phyloP scores from a whole-genome alignment of 2,329 filamentous ascomycete species.

The Furcasterigmium sp. region DNA sequence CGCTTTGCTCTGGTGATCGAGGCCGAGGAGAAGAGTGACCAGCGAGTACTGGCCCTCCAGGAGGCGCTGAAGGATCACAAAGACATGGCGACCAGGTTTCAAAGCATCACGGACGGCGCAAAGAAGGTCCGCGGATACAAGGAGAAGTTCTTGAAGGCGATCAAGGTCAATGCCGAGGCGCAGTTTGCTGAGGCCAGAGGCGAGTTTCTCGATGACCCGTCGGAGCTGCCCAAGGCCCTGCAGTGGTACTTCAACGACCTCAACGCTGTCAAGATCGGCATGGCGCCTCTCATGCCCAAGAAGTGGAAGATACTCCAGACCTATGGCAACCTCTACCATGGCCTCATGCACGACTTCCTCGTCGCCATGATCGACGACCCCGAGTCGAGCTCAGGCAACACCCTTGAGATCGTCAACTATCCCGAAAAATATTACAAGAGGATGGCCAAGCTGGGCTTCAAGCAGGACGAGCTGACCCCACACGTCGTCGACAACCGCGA shows the following conservation, averaged over 20 bases:
- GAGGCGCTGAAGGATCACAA: slow-evolving; percentile 95
- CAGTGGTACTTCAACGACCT: slow-evolving; percentile 98
- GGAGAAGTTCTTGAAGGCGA: slow-evolving; percentile 83
- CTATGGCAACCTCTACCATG: slow-evolving; percentile 87
- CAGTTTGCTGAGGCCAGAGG: slow-evolving; percentile 69
- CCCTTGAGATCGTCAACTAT: slow-evolving; percentile 91
- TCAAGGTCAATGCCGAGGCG: slow-evolving; percentile 65
- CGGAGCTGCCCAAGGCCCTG: slow-evolving; percentile 77
- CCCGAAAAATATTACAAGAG: slow-evolving; percentile 94
- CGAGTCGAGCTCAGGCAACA: slow-evolving; percentile 77
- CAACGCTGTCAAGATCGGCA: slow-evolving; percentile 88
- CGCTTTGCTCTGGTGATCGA: slow-evolving; percentile 88
- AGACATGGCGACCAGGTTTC: slow-evolving; percentile 87
- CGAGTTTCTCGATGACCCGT: slow-evolving; percentile 77
- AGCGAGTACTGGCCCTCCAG: slow-evolving; percentile 82
- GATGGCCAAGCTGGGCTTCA: slow-evolving; percentile 84
- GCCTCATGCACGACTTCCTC: slow-evolving; percentile 92
- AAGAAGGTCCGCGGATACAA: slow-evolving; percentile 94
- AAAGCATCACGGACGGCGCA: slow-evolving; percentile 89
- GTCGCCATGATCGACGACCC: slow-evolving; percentile 77
- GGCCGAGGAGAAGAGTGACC: slow-evolving; percentile 94
- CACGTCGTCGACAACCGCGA: slow-evolving; percentile 90
- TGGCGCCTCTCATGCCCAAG: slow-evolving; percentile 86
- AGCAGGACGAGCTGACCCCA: slow-evolving; percentile 69
- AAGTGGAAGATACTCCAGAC: slow-evolving; percentile 95